These are phyloP conservation scores for Trichoderma gracile DNA, from an alignment of 2,329 filamentous ascomycete genomes.

Conservation along the genomic window DNA sequence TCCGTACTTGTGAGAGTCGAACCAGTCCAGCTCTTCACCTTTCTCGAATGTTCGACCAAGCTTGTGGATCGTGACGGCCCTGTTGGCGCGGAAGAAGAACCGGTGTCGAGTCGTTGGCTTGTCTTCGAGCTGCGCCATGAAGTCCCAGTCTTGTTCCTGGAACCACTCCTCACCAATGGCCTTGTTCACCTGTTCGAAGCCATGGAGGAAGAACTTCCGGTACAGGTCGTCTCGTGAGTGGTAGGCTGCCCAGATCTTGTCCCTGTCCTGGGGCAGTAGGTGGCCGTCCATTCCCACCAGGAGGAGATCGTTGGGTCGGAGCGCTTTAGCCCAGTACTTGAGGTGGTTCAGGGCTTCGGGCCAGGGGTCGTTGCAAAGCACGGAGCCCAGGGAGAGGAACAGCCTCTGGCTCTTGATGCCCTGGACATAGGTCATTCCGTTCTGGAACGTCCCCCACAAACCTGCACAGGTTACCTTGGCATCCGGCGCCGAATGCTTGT, in stretches of 20 bases:
- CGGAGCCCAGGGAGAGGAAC: constrained; percentile 46
- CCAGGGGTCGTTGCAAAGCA: constrained; percentile 46
- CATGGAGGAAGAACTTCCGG: constrained; percentile 43
- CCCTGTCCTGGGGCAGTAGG: constrained; percentile 35
- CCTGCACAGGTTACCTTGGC: constrained; percentile 40
- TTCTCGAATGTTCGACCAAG: constrained; percentile 33
- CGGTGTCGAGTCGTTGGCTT: constrained; percentile 43
- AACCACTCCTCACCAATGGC: constrained; percentile 41
- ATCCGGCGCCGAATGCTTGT: constrained; percentile 33
- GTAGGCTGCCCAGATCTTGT: constrained; percentile 46
- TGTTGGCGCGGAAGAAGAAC: constrained; percentile 43
- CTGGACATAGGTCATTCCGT: constrained; percentile 39
- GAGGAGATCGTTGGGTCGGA: constrained; percentile 40
- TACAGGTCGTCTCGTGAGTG: constrained; percentile 42
- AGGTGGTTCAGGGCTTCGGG: constrained; percentile 39
- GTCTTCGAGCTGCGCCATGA: constrained; percentile 41
- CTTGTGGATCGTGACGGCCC: constrained; percentile 35
- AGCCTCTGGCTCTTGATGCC: constrained; percentile 38
- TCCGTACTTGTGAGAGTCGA: constrained; percentile 47
- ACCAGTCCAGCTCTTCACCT: constrained; percentile 46
- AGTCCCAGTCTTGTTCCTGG: constrained; percentile 42
- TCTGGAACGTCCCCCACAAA: constrained; percentile 45
- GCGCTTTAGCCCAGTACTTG: constrained; percentile 40
- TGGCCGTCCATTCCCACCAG: constrained; percentile 48
- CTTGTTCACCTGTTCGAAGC: constrained; percentile 42